These are phyloP conservation scores for Agrostemma githago DNA, from an alignment of 148 eudicot species.

Conservation along the genomic window DNA sequence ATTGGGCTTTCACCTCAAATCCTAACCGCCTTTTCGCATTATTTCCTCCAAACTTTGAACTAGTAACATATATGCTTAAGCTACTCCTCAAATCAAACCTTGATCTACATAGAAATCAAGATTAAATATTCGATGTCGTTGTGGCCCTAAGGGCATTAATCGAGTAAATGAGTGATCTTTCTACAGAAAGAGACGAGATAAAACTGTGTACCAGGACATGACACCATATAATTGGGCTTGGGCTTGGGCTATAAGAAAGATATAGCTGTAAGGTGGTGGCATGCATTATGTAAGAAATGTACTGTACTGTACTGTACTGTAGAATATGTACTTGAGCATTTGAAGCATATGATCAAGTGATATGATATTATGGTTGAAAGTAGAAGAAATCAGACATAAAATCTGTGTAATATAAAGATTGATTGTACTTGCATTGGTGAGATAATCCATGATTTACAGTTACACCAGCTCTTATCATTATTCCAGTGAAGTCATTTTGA, in stretches of 20 bases:
- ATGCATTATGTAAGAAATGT: conserved; percentile 6
- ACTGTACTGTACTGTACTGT: neutral
- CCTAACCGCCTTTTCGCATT: conserved; percentile 22
- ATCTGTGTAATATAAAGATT: conserved; percentile 4
- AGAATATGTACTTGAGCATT: neutral
- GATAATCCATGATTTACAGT: conserved; percentile 10
- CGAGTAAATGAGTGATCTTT: neutral
- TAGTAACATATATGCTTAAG: neutral
- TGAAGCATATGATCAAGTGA: neutral
- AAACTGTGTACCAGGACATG: neutral
- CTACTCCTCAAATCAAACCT: neutral
- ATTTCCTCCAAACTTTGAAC: conserved; percentile 27
- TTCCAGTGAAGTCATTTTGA: neutral
- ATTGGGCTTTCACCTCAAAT: conserved; percentile 27
- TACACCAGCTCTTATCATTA: neutral
- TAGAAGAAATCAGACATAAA: conserved; percentile 16
- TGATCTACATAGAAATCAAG: neutral
- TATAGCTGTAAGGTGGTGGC: conserved; percentile 2
- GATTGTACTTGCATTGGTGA: neutral
- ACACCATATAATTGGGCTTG: conserved; percentile 12
- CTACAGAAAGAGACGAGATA: no score
- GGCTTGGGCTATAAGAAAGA: neutral
- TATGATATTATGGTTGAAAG: conserved; percentile 12
- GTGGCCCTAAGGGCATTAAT: conserved; percentile 18
- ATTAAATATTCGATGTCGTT: neutral